phyloP scores from a whole-genome alignment of 192 early-diverging fungal genomes.

The Mortierella hygrophila region DNA sequence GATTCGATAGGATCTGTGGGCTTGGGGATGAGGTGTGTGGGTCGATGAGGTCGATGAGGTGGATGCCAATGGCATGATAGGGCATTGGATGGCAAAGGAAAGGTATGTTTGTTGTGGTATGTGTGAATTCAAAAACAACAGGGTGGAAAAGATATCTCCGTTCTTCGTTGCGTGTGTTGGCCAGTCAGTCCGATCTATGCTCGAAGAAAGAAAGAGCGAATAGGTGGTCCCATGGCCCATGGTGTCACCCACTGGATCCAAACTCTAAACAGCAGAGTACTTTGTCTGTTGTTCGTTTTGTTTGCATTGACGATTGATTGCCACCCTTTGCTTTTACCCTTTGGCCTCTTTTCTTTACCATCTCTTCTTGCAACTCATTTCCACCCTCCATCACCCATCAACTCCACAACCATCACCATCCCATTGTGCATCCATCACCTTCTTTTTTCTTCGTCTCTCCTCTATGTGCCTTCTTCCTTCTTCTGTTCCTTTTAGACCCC shows the following conservation, averaged over 20 bases:
- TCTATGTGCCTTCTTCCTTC: neutral
- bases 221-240: conserved; percentile 3
- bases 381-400: too few species aligned
- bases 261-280: neutral
- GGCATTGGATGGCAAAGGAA: neutral
- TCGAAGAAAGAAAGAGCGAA: too few species aligned
- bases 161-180: neutral
- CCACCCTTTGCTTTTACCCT: neutral
- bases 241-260: conserved; percentile 4
- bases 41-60: neutral
- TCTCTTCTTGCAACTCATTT: neutral
- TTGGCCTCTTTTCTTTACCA: neutral
- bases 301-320: neutral
- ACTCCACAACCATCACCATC: too few species aligned
- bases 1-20: neutral
- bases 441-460: too few species aligned
- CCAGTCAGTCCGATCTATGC: neutral
- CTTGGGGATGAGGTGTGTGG: neutral
- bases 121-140: neutral
- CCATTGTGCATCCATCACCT: too few species aligned
- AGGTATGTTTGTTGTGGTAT: neutral
- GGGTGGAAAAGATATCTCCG: neutral
- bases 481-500: neutral
- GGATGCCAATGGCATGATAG: neutral
- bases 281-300: neutral